Base-by-base conservation (phyloP, 2,329 filamentous ascomycete species). In the Clarireedia hainanense region DNA sequence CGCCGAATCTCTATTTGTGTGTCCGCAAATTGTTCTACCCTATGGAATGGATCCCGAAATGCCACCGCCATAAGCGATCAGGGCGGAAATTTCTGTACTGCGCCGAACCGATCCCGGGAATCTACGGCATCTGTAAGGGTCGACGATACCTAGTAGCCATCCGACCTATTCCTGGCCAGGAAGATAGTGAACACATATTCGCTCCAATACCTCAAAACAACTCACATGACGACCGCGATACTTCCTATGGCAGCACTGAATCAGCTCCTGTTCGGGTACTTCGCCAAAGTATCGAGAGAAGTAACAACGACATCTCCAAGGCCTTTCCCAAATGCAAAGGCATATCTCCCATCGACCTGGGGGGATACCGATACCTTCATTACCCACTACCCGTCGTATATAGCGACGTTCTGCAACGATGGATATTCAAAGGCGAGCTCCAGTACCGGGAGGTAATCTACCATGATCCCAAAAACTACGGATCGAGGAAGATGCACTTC, bases 71-170 rank as follows among this genome's bases (percentile, higher is more conserved):
- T 12, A 58, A 57, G 43, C 23, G 15, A 47, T 2, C 10, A 12
- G 14, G 36, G 26, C 15, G 12, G 24, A 3, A 14, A 12, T 27
- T 20, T 3, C 6, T 15, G 26, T 45, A 17, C 20, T 14, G 30
- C 12, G 40, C 47, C 3, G 36, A 50, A 4, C 63, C 61, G 9
- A 52, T 64, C n/a, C 50, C 48, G 40, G 62, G 62, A 15, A 57
- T 64, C 0, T 64, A 64, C 30, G 34, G 52, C 6, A 30, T 52
- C 6, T 14, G 40, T 14, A 27, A 24, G 39, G 37, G 17, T 10
- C 6, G 4, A 45, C 6, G 40, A 5, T 45, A 40, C 7, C 52
- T 55, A 17, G 15, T 55, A 20, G 52, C 52, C 10, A 50, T 55
- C 9, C 4, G n/a, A 45, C 47, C 20, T n/a, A 24, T 56, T 5